These are phyloP conservation scores for Irpex sp. DNA, from an alignment of 1,284 basidiomycete species.

Conservation along the genomic window DNA sequence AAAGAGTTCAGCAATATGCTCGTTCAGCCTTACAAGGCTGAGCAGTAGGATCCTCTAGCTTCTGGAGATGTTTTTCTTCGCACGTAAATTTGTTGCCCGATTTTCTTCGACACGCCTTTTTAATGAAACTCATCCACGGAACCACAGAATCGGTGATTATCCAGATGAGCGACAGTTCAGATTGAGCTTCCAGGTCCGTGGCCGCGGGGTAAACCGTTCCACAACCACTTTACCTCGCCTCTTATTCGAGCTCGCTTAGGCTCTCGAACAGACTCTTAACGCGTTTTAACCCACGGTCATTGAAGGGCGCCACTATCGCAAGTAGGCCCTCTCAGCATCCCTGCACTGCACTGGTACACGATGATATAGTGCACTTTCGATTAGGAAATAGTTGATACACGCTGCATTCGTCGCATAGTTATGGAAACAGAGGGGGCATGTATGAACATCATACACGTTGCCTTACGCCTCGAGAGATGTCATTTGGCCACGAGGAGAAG, in stretches of 20 bases:
- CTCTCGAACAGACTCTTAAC: neutral
- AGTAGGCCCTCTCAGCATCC: neutral
- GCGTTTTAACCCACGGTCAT: neutral
- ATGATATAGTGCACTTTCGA: neutral
- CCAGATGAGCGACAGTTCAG: neutral
- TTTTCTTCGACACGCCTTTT: neutral
- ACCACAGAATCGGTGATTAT: neutral
- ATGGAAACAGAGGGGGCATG: neutral
- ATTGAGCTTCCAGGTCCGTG: neutral
- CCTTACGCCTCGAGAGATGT: neutral
- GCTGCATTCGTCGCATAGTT: neutral
- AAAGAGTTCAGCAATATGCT: constrained; percentile 88
- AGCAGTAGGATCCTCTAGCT: constrained; percentile 6
- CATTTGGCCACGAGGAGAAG: neutral
- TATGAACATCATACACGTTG: neutral
- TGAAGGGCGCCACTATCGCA: neutral
- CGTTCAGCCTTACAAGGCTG: constrained; percentile 55
- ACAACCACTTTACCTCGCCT: neutral
- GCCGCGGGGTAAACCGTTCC: neutral
- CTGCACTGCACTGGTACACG: neutral
- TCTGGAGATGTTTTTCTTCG: neutral
- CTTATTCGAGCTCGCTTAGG: neutral
- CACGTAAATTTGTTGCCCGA: neutral
- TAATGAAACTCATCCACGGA: neutral
- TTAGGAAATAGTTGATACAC: neutral